Percentiles rank a stretch among this genome's conserved stretches.
phyloP scores from a whole-genome alignment of 2,329 filamentous ascomycete species.

The Verticillium nonalfalfae region DNA sequence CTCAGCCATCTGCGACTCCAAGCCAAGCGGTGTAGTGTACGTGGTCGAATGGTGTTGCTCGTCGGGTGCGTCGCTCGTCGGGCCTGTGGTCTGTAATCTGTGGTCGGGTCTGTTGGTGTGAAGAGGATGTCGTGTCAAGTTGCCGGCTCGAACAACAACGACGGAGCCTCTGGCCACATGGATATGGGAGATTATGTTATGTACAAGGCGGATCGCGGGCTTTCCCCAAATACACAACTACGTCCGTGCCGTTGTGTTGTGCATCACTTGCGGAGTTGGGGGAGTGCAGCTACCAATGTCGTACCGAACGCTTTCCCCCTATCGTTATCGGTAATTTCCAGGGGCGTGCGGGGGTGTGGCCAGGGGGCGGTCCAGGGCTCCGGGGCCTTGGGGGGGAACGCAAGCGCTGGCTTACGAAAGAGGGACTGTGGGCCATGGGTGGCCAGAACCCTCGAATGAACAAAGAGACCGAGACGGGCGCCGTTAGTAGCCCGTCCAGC shows the following conservation, averaged over 20 bases:
- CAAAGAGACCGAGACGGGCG: too few species aligned
- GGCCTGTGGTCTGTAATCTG: neutral
- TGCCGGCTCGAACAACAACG: neutral
- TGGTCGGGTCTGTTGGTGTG: neutral
- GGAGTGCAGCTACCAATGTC: neutral
- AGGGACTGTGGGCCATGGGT: too few species aligned
- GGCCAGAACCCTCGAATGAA: too few species aligned
- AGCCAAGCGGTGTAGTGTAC: neutral
- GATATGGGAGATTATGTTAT: neutral
- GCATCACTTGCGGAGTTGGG: neutral
- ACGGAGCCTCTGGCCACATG: neutral
- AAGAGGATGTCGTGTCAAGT: neutral
- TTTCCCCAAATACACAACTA: neutral
- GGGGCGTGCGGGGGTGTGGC: neutral
- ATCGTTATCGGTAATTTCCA: neutral
- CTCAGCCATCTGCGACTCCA: slow-evolving; percentile 10
- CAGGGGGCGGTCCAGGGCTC: neutral
- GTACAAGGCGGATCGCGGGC: neutral
- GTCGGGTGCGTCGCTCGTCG: neutral
- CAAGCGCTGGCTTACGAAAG: too few species aligned
- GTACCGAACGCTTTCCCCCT: neutral
- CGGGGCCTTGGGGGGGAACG: too few species aligned
- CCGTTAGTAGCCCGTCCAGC: too few species aligned
- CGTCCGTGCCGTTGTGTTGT: neutral
- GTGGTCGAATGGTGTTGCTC: neutral